These are phyloP conservation scores for Eragrostis tef DNA, from an alignment of 202 grass and related monocot genomes.

Conservation along the genomic window DNA sequence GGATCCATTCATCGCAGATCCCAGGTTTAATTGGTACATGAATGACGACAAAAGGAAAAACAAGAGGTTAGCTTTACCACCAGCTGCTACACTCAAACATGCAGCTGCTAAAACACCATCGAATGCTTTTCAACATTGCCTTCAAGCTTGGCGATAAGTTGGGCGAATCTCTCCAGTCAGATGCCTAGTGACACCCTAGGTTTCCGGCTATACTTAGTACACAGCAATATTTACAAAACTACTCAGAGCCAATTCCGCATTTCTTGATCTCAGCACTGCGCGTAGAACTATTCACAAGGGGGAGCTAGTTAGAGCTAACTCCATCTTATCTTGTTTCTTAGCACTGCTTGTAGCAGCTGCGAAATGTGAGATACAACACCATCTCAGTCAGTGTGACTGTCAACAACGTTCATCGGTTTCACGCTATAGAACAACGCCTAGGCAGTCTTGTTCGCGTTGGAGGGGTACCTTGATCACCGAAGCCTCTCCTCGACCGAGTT, in stretches of 20 bases:
- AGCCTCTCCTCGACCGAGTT: slow-evolving; percentile 52
- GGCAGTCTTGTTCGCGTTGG: slow-evolving; percentile 49
- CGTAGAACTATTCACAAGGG: slow-evolving; percentile 19
- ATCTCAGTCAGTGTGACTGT: not conserved
- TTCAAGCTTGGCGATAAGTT: not conserved
- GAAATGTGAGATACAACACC: not conserved
- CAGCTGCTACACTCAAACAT: slow-evolving; percentile 14
- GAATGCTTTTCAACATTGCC: not conserved
- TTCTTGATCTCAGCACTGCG: not conserved
- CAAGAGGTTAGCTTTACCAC: slow-evolving; percentile 25
- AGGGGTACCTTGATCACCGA: slow-evolving; percentile 33
- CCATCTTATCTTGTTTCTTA: not conserved
- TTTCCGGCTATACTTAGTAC: slow-evolving; percentile 22
- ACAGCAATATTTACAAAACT: not conserved
- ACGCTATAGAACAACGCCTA: slow-evolving; percentile 43
- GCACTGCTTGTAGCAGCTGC: not conserved
- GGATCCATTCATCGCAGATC: slow-evolving; percentile 18
- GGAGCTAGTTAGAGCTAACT: not conserved
- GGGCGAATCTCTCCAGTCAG: slow-evolving; percentile 3
- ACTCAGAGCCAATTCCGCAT: not conserved
- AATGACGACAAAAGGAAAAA: not conserved
- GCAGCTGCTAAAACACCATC: slow-evolving; percentile 19
- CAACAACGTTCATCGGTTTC: slow-evolving; percentile 20
- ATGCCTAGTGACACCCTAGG: not conserved
- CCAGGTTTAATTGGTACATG: slow-evolving; percentile 8